Percentiles rank a stretch among this genome's conserved stretches.
Conservation (phyloP, 306 rosid species). For the Glycine soja region DNA sequence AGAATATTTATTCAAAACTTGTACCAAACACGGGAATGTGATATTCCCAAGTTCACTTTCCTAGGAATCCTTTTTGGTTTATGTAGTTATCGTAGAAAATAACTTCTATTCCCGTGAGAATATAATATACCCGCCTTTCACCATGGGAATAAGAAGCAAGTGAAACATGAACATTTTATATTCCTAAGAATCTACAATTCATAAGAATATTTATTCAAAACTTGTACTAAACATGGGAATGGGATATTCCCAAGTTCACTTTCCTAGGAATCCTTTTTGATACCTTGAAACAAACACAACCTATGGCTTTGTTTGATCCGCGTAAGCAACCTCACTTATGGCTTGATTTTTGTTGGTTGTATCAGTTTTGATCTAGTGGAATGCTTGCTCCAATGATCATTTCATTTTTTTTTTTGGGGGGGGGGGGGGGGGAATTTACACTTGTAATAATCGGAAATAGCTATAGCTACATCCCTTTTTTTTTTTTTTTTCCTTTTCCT, state of each 20-base stretch:
- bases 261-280: neutral
- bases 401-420: neutral
- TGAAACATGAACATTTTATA: neutral
- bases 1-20: too few relatives aligned
- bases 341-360: neutral
- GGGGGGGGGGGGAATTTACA: neutral
- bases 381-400: conserved; percentile 5
- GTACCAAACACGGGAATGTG: neutral
- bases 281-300: neutral
- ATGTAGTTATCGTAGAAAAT: neutral
- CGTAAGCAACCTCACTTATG: neutral
- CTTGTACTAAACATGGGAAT: neutral
- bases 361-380: conserved; percentile 18
- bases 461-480: neutral
- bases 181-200: neutral
- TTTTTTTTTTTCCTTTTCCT: neutral
- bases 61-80: too few relatives aligned
- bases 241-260: neutral
- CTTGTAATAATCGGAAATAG: neutral
- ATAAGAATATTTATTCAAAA: too few relatives aligned
- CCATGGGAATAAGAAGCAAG: neutral
- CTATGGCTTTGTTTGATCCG: neutral
- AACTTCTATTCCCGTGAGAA: neutral
- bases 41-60: too few relatives aligned
- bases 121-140: neutral